These are phyloP conservation scores for Caulochytrium protostelioides DNA, from an alignment of 371 early-diverging fungal genomes.

Conservation along the genomic window DNA sequence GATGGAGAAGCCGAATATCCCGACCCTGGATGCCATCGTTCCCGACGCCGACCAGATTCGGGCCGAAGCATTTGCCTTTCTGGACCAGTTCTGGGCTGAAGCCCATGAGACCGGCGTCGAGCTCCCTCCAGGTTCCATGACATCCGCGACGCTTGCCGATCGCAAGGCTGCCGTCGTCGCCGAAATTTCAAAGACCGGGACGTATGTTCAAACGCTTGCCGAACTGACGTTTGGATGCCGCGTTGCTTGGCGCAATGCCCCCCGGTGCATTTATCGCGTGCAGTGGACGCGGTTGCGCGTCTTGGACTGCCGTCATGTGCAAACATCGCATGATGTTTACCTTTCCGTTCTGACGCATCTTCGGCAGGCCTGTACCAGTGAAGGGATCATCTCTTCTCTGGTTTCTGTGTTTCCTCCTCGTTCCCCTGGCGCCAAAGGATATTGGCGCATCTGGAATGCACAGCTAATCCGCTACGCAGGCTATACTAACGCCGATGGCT, in stretches of 20 bases:
- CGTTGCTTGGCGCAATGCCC: neutral
- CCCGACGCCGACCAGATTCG: neutral
- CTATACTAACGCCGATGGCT: no score
- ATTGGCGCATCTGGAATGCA: no score
- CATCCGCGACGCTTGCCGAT: neutral
- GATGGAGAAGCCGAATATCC: neutral
- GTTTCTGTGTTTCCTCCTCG: no score
- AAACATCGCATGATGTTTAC: no score
- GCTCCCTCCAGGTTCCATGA: neutral
- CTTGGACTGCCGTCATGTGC: neutral
- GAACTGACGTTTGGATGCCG: slow-evolving; percentile 1
- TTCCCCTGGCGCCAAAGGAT: no score
- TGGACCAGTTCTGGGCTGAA: neutral
- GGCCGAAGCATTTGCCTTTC: neutral
- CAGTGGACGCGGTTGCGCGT: slow-evolving; percentile 1
- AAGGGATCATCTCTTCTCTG: no score
- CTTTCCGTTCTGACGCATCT: no score
- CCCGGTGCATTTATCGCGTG: slow-evolving; percentile 1
- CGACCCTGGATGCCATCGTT: no score
- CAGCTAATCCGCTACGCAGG: no score
- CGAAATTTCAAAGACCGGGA: neutral
- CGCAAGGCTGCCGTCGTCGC: neutral
- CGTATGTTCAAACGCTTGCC: neutral
- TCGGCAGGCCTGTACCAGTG: no score
- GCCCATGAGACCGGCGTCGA: neutral